phyloP scores from a whole-genome alignment of 352 stramenopile species.

The Phytopythium litorale region DNA sequence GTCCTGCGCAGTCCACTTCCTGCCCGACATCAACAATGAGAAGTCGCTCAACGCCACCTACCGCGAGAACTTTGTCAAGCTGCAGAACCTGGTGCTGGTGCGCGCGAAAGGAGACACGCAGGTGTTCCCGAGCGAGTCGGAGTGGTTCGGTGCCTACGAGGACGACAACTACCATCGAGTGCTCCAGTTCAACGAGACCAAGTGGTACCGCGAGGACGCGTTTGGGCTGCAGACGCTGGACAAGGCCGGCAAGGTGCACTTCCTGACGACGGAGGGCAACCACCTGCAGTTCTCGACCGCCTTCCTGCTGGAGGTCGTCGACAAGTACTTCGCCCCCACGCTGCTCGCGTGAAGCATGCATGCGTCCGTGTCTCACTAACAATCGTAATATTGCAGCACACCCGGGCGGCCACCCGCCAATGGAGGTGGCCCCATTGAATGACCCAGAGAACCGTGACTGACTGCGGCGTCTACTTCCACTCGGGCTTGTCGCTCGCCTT shows the following conservation, averaged over 20 bases:
- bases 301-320: constrained; percentile 79
- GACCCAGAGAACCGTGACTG: not conserved
- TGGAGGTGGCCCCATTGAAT: not conserved
- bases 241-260: constrained; percentile 85
- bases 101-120: constrained; percentile 88
- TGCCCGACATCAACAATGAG: constrained; percentile 92
- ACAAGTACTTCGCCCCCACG: constrained; percentile 67
- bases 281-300: constrained; percentile 88
- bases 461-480: constrained; percentile 58
- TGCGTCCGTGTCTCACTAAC: constrained; percentile 2
- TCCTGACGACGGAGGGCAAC: constrained; percentile 86
- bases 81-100: constrained; percentile 88
- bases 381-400: constrained; percentile 3
- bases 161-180: constrained; percentile 69
- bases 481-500: constrained; percentile 52
- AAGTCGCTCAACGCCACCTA: constrained; percentile 74
- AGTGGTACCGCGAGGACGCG: constrained; percentile 89
- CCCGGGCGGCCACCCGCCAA: not conserved
- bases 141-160: constrained; percentile 85
- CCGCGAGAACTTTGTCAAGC: constrained; percentile 85
- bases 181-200: constrained; percentile 89
- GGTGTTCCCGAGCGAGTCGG: constrained; percentile 83
- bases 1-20: constrained; percentile 48
- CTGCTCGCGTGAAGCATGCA: constrained; percentile 5
- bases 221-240: constrained; percentile 91